Conservation (phyloP, 1,284 basidiomycete genomes). For the Farysia itapuensis region DNA sequence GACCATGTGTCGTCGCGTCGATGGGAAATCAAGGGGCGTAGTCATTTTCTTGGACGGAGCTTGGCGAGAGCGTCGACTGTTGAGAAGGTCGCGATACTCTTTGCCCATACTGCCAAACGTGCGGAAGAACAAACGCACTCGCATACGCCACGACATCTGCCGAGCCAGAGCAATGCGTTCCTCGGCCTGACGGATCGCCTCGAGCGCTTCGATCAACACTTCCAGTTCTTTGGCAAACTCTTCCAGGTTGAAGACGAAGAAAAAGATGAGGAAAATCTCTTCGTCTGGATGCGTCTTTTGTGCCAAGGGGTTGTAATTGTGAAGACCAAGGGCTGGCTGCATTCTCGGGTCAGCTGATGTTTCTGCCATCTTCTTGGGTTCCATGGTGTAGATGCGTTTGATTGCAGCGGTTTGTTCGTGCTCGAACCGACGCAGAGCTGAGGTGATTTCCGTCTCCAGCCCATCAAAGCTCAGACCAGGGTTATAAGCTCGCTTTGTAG, state of each 20-base stretch:
- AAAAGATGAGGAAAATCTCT: slow-evolving; percentile 53
- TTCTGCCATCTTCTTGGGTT: slow-evolving; percentile 23
- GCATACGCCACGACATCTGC: slow-evolving; percentile 26
- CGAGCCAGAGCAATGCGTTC: slow-evolving; percentile 31
- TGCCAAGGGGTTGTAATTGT: slow-evolving; percentile 1
- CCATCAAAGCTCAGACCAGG: slow-evolving; percentile 34
- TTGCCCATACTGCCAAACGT: slow-evolving; percentile 9
- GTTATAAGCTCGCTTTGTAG: slow-evolving; percentile 1
- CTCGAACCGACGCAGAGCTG: slow-evolving; percentile 42
- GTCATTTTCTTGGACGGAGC: slow-evolving; percentile 62
- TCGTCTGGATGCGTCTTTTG: slow-evolving; percentile 39
- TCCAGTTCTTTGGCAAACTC: slow-evolving; percentile 49
- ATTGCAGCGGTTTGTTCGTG: slow-evolving; percentile 52
- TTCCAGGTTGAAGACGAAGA: slow-evolving; percentile 55
- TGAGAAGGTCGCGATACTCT: slow-evolving; percentile 17
- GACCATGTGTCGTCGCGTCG: slow-evolving; percentile 76
- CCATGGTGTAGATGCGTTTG: slow-evolving; percentile 52
- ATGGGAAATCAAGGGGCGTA: slow-evolving; percentile 70
- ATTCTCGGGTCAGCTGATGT: neutral
- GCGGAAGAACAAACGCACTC: slow-evolving; percentile 8
- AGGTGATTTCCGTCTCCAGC: slow-evolving; percentile 31
- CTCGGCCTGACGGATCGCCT: slow-evolving; percentile 30
- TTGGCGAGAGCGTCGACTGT: neutral
- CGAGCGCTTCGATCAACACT: slow-evolving; percentile 37
- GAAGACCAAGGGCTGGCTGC: neutral